Evolutionary conservation across 2,329 filamentous ascomycete genomes (phyloP).

Genomic region (Hymenoscyphus fructigenus): DNA sequence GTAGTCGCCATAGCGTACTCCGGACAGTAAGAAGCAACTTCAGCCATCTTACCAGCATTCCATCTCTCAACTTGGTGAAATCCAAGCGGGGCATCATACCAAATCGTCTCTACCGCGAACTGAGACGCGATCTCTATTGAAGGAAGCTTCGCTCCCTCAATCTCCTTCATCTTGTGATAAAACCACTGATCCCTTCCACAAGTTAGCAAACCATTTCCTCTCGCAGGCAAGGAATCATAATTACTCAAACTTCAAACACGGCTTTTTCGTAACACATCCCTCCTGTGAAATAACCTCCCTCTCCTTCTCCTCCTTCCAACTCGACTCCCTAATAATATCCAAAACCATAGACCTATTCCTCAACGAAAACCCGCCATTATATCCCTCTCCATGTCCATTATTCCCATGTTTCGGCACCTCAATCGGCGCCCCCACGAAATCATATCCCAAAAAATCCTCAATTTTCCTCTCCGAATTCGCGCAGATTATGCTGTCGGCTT

Average conservation of each 20-base stretch:
- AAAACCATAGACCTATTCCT: slow-evolving; percentile 37
- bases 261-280: slow-evolving; percentile 27
- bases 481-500: slow-evolving; percentile 34
- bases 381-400: slow-evolving; percentile 20
- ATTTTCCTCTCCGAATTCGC: slow-evolving; percentile 26
- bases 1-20: slow-evolving; percentile 26
- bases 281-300: slow-evolving; percentile 20
- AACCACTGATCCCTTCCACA: slow-evolving; percentile 24
- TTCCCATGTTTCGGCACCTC: slow-evolving; percentile 12
- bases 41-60: slow-evolving; percentile 26
- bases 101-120: slow-evolving; percentile 27
- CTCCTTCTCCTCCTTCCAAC: slow-evolving; percentile 16
- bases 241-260: slow-evolving; percentile 21
- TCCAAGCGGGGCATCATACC: slow-evolving; percentile 19
- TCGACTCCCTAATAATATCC: slow-evolving; percentile 19
- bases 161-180: slow-evolving; percentile 30
- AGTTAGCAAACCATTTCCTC: background rate
- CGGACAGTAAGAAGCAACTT: slow-evolving; percentile 36
- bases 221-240: background rate
- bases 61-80: slow-evolving; percentile 25
- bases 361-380: slow-evolving; percentile 39
- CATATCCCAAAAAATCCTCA: slow-evolving; percentile 34
- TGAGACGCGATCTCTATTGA: slow-evolving; percentile 20
- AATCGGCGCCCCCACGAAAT: slow-evolving; percentile 36
- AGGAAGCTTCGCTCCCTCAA: slow-evolving; percentile 25